phyloP scores from a whole-genome alignment of 306 rosid species.

The Pachyrhizus erosus region DNA sequence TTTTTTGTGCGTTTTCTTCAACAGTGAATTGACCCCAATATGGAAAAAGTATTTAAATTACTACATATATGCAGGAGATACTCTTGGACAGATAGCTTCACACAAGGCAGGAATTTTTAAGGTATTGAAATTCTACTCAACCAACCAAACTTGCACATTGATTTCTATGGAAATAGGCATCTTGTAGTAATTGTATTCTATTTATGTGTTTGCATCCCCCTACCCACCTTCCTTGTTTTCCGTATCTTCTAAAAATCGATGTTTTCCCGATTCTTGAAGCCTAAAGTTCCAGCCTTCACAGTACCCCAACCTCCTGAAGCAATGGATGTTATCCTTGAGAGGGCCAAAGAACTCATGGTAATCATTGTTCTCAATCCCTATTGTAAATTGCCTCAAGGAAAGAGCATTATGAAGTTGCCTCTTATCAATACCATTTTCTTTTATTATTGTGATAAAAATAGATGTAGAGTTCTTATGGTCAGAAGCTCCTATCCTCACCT shows the following conservation, averaged over 20 bases:
- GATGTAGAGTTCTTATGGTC: background rate
- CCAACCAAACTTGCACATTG: slow-evolving; percentile 42
- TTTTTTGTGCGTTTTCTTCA: slow-evolving; percentile 21
- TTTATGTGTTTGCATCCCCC: slow-evolving; percentile 44
- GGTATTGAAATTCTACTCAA: slow-evolving; percentile 52
- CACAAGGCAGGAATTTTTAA: slow-evolving; percentile 86
- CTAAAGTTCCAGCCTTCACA: slow-evolving; percentile 78
- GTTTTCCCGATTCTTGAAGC: slow-evolving; percentile 68
- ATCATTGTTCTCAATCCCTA: slow-evolving; percentile 42
- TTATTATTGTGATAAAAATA: background rate
- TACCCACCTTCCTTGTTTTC: slow-evolving; percentile 35
- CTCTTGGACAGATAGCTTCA: slow-evolving; percentile 68
- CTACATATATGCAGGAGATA: slow-evolving; percentile 60
- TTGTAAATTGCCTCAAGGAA: background rate
- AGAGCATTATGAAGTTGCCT: background rate
- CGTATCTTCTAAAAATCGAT: slow-evolving; percentile 59
- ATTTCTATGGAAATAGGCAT: slow-evolving; percentile 38
- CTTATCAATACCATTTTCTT: slow-evolving; percentile 1
- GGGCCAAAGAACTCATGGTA: slow-evolving; percentile 68
- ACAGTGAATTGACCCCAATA: slow-evolving; percentile 5
- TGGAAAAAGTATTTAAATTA: background rate
- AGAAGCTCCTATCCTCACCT: background rate
- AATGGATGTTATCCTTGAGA: slow-evolving; percentile 70
- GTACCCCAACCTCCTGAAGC: slow-evolving; percentile 83
- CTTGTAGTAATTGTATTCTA: slow-evolving; percentile 44